phyloP scores from a whole-genome alignment of 2,329 filamentous ascomycete genomes.

The Teratosphaeriaceae sp. region DNA sequence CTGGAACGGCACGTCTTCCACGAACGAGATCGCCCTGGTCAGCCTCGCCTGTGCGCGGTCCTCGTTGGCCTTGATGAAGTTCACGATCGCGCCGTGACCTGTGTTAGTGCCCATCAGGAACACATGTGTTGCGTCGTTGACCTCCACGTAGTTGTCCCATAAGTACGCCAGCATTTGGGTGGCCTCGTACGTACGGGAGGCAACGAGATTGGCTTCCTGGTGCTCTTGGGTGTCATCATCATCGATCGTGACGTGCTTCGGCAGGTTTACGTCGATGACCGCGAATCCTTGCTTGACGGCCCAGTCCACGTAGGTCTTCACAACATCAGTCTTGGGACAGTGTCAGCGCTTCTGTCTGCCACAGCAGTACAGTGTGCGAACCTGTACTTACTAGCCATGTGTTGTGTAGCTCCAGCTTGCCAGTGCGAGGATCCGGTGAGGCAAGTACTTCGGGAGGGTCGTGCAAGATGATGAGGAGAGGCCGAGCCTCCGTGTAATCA shows the following conservation, averaged over 20 bases:
- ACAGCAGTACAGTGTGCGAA: conserved; percentile 22
- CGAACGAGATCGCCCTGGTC: conserved; percentile 71
- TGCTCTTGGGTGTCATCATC: conserved; percentile 30
- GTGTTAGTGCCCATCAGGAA: conserved; percentile 87
- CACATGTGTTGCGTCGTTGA: conserved; percentile 61
- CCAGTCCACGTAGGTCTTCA: conserved; percentile 79
- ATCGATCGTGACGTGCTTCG: conserved; percentile 62
- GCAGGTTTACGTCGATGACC: conserved; percentile 87
- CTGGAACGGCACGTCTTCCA: conserved; percentile 65
- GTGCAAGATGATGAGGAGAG: conserved; percentile 79
- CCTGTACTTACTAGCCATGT: conserved; percentile 67
- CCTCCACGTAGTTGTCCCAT: conserved; percentile 96
- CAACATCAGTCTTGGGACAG: conserved; percentile 63
- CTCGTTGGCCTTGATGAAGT: conserved; percentile 66
- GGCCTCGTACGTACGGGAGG: conserved; percentile 38
- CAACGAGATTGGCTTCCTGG: conserved; percentile 42
- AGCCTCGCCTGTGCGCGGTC: conserved; percentile 60
- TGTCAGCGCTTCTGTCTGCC: conserved; percentile 35
- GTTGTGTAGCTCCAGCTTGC: conserved; percentile 73
- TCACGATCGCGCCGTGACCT: conserved; percentile 75
- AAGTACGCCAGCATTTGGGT: conserved; percentile 76
- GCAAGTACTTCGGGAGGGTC: conserved; percentile 49
- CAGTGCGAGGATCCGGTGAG: conserved; percentile 47
- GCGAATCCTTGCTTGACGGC: conserved; percentile 69
- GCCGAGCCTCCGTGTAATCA: conserved; percentile 58